These are phyloP conservation scores for Colletotrichum neosansevieriae DNA, from an alignment of 2,329 filamentous ascomycete genomes.

Conservation along the genomic window DNA sequence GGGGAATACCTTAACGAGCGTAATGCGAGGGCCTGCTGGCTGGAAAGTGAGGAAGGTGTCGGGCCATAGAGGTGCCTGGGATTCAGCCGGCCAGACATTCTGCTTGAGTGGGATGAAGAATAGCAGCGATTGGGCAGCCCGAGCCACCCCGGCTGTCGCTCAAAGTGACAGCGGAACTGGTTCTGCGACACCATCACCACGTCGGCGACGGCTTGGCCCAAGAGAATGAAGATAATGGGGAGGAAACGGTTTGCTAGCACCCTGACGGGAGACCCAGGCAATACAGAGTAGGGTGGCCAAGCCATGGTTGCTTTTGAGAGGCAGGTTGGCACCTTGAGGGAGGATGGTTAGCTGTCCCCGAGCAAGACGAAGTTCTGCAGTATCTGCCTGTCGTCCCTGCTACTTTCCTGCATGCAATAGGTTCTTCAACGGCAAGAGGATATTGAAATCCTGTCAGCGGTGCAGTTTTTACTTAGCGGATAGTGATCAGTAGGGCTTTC, in stretches of 20 bases:
- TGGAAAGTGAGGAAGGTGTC: neutral
- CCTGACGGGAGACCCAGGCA: neutral
- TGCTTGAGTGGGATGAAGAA: neutral
- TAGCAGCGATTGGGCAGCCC: neutral
- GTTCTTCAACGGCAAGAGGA: neutral
- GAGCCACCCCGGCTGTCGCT: neutral
- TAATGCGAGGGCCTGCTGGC: too few relatives aligned
- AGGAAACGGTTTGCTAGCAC: neutral
- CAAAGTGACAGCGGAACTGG: neutral
- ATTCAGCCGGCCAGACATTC: neutral
- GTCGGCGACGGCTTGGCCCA: neutral
- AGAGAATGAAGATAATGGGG: neutral
- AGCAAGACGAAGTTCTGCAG: too few relatives aligned
- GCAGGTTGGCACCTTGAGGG: too few relatives aligned
- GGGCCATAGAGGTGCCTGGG: neutral
- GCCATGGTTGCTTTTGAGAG: too few relatives aligned
- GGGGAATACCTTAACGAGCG: too few relatives aligned
- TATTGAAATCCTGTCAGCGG: neutral
- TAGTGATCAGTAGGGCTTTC: neutral
- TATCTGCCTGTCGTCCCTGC: too few relatives aligned
- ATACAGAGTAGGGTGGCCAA: neutral
- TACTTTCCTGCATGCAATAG: too few relatives aligned
- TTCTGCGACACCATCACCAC: neutral
- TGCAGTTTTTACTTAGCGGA: neutral
- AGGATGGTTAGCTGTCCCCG: too few relatives aligned